Conservation (phyloP, 768 basidiomycete species). For the Tylopilus subfusipes region DNA sequence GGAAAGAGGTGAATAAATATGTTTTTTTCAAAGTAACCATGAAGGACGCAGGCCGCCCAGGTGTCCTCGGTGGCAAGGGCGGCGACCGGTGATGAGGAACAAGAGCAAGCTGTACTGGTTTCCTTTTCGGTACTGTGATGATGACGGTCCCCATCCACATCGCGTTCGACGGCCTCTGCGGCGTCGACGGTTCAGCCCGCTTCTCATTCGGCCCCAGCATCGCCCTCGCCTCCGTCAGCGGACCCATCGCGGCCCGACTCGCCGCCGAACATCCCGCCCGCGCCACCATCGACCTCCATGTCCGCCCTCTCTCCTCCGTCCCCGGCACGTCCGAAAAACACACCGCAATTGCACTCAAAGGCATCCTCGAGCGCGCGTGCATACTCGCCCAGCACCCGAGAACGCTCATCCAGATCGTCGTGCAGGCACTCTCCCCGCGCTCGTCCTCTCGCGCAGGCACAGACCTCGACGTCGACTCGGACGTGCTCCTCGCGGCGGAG, state of each 20-base stretch:
- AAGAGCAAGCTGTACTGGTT: not conserved
- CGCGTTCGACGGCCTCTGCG: slow-evolving; percentile 56
- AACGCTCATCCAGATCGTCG: slow-evolving; percentile 72
- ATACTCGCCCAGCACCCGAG: slow-evolving; percentile 69
- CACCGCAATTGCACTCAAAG: slow-evolving; percentile 49
- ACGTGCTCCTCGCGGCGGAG: slow-evolving; percentile 54
- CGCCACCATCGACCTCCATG: slow-evolving; percentile 69
- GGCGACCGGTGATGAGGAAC: too few relatives aligned
- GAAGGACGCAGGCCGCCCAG: too few relatives aligned
- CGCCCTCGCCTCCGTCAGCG: slow-evolving; percentile 72
- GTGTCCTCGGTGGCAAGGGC: too few relatives aligned
- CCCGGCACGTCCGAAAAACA: slow-evolving; percentile 69
- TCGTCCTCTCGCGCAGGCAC: not conserved
- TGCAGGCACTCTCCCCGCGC: slow-evolving; percentile 49
- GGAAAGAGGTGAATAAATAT: not conserved
- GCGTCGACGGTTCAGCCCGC: slow-evolving; percentile 73
- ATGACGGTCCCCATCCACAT: slow-evolving; percentile 31
- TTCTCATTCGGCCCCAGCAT: slow-evolving; percentile 39
- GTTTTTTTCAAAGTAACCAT: too few relatives aligned
- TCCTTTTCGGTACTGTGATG: not conserved
- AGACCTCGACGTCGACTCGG: slow-evolving; percentile 8
- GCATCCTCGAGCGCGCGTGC: slow-evolving; percentile 57
- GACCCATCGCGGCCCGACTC: slow-evolving; percentile 74
- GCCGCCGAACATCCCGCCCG: slow-evolving; percentile 67
- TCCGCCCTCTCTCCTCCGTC: slow-evolving; percentile 66